phyloP scores from a whole-genome alignment of 2,329 filamentous ascomycete genomes.

The Ophiostoma sp. region DNA sequence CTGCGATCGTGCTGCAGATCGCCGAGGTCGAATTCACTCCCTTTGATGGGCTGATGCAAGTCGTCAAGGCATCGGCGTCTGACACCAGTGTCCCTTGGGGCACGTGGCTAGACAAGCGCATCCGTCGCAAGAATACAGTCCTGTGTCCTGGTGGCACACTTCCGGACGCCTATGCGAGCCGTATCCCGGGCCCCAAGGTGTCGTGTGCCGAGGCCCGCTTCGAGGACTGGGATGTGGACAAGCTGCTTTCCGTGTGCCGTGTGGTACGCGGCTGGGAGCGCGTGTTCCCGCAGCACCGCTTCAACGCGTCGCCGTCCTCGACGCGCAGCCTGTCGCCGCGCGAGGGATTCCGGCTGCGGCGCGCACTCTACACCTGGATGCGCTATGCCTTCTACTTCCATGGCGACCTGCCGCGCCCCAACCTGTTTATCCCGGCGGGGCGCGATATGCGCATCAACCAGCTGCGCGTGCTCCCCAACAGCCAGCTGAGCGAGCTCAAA shows the following conservation, averaged over 20 bases:
- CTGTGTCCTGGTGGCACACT: slow-evolving; percentile 25
- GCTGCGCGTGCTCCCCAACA: slow-evolving; percentile 41
- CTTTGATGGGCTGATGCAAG: slow-evolving; percentile 43
- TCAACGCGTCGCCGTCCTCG: slow-evolving; percentile 40
- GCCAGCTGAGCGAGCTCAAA: slow-evolving; percentile 41
- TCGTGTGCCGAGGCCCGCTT: slow-evolving; percentile 25
- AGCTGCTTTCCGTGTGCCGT: slow-evolving; percentile 33
- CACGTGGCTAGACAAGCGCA: slow-evolving; percentile 37
- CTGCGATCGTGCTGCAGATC: slow-evolving; percentile 40
- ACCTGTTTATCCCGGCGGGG: slow-evolving; percentile 24
- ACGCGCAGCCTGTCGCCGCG: slow-evolving; percentile 39
- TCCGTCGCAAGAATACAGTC: slow-evolving; percentile 35
- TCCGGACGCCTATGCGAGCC: slow-evolving; percentile 3
- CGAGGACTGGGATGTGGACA: slow-evolving; percentile 29
- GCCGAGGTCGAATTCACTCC: slow-evolving; percentile 41
- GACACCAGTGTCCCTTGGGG: slow-evolving; percentile 34
- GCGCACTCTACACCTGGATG: slow-evolving; percentile 51
- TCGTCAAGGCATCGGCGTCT: slow-evolving; percentile 40
- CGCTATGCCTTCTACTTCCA: slow-evolving; percentile 50
- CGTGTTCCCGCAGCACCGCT: slow-evolving; percentile 36
- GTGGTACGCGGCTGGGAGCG: slow-evolving; percentile 39
- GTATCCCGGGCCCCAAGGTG: slow-evolving; percentile 11
- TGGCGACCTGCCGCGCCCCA: slow-evolving; percentile 35
- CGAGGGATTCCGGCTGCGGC: slow-evolving; percentile 45
- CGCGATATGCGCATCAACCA: slow-evolving; percentile 39